Evolutionary conservation across 345 rosid genomes (phyloP).

Genomic region (Gossypium australe): DNA sequence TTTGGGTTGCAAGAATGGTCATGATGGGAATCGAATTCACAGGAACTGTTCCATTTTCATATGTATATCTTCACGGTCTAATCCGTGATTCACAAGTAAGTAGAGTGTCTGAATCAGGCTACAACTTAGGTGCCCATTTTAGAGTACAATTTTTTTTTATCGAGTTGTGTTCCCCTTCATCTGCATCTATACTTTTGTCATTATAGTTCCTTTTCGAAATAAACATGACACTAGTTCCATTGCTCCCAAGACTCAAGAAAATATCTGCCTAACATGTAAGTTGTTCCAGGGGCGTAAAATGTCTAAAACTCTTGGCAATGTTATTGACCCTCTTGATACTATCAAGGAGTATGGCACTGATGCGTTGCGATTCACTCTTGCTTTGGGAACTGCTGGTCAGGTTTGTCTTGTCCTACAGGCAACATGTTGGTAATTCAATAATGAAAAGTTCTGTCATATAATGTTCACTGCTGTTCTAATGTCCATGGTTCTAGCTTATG

Average conservation of each 20-base stretch:
- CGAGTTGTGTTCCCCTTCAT: neutral
- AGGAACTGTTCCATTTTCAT: constrained; percentile 83
- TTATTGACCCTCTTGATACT: constrained; percentile 88
- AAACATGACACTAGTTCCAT: neutral
- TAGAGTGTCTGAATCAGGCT: constrained; percentile 11
- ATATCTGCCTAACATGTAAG: constrained; percentile 4
- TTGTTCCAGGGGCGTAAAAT: constrained; percentile 84
- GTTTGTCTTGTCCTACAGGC: constrained; percentile 35
- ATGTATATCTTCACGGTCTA: constrained; percentile 92
- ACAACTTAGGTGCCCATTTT: neutral
- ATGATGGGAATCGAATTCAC: constrained; percentile 99
- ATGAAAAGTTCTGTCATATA: neutral
- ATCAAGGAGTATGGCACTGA: constrained; percentile 93
- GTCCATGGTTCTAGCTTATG: constrained; percentile 11
- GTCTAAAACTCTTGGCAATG: constrained; percentile 93
- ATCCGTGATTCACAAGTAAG: constrained; percentile 89
- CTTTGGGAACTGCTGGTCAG: constrained; percentile 99
- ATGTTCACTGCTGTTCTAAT: constrained; percentile 11
- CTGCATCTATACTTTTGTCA: neutral
- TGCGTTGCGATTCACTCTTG: constrained; percentile 84
- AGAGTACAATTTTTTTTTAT: neutral
- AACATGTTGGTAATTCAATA: neutral
- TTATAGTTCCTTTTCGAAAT: neutral
- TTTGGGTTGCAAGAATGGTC: constrained; percentile 99
- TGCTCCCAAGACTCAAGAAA: neutral